These are phyloP conservation scores for Podospora conica DNA, from an alignment of 495 filamentous ascomycete genomes.

Conservation along the genomic window DNA sequence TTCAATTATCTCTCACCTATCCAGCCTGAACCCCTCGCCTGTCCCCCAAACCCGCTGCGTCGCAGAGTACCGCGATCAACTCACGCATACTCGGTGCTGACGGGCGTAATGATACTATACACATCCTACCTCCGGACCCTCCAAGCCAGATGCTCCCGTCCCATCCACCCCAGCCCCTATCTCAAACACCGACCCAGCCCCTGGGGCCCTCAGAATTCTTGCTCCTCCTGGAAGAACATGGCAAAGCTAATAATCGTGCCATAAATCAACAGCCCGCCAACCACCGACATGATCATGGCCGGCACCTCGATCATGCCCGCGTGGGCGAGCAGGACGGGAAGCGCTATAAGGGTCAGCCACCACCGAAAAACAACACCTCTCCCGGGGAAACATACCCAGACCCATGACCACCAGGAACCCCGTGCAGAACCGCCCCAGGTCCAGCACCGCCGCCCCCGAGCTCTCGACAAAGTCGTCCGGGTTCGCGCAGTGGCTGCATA, in stretches of 20 bases:
- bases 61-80: neutral
- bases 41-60: neutral
- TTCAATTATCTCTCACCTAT: neutral
- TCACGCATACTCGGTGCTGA: neutral
- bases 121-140: neutral
- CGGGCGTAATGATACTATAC: neutral
- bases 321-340: constrained; percentile 88
- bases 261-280: constrained; percentile 91
- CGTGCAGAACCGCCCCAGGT: constrained; percentile 90
- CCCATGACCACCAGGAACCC: constrained; percentile 98
- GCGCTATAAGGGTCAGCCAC: constrained; percentile 48
- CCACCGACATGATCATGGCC: constrained; percentile 94
- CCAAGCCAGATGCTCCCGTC: neutral
- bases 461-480: constrained; percentile 97
- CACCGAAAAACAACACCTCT: neutral
- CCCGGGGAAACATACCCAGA: constrained; percentile 62
- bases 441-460: constrained; percentile 69
- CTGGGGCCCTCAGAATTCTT: constrained; percentile 54
- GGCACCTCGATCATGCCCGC: constrained; percentile 67
- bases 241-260: constrained; percentile 95
- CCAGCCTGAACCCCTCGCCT: neutral
- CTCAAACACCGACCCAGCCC: neutral
- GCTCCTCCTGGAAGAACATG: constrained; percentile 96
- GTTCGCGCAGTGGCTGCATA: constrained; percentile 79
- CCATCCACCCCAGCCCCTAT: neutral